These are phyloP conservation scores for Babesia caballi DNA, from an alignment of 169 alveolate genomes.

Conservation along the genomic window DNA sequence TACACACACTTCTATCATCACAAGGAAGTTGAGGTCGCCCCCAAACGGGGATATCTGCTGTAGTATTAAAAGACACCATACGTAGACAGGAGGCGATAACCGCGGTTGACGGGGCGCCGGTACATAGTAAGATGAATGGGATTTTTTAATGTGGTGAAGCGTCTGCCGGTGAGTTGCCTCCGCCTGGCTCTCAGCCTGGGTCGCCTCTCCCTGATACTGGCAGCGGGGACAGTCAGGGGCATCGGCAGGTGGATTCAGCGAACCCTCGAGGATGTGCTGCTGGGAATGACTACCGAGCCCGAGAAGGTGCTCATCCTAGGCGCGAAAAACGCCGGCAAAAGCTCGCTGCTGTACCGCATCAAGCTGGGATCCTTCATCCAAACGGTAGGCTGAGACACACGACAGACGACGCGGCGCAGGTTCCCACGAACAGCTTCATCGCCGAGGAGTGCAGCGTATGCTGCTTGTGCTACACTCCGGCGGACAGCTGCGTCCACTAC, in stretches of 20 bases:
- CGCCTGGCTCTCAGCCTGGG: conserved; percentile 10
- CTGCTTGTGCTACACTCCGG: conserved; percentile 27
- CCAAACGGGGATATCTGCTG: no score
- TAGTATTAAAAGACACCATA: no score
- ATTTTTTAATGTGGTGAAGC: conserved; percentile 17
- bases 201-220: background rate
- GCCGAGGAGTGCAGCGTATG: conserved; percentile 48
- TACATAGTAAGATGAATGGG: conserved; percentile 21
- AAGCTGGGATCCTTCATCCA: conserved; percentile 55
- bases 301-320: conserved; percentile 50
- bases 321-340: conserved; percentile 48
- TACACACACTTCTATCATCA: no score
- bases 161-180: conserved; percentile 22
- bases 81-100: no score
- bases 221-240: background rate
- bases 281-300: background rate
- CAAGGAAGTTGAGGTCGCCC: no score
- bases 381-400: conserved; percentile 16
- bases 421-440: conserved; percentile 38
- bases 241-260: background rate
- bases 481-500: conserved; percentile 3
- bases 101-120: no score
- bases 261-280: background rate
- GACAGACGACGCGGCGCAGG: background rate
- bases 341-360: conserved; percentile 58